phyloP scores from a whole-genome alignment of 2,329 filamentous ascomycete species.

The Aspergillus aculeatinus region DNA sequence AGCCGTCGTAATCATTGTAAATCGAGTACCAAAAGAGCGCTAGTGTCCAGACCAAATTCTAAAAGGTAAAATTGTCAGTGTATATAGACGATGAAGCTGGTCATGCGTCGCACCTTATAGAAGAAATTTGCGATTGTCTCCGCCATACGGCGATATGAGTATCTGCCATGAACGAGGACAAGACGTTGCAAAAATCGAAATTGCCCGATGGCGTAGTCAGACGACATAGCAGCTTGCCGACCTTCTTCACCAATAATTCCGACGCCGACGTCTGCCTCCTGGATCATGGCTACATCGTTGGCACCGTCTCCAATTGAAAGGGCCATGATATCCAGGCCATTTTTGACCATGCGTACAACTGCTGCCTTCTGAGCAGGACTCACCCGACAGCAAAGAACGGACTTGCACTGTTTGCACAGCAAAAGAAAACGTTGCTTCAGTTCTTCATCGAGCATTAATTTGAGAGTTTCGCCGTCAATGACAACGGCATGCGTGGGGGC shows the following conservation, averaged over 20 bases:
- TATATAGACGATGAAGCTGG: background rate
- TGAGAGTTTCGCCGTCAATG: conserved; percentile 91
- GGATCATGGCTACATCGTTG: conserved; percentile 97
- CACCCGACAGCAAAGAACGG: conserved; percentile 95
- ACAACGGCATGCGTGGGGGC: conserved; percentile 86
- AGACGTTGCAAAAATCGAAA: conserved; percentile 85
- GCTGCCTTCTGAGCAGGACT: conserved; percentile 95
- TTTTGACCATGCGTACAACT: conserved; percentile 95
- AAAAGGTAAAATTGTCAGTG: conserved; percentile 11
- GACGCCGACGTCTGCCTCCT: conserved; percentile 94
- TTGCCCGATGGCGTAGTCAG: conserved; percentile 92
- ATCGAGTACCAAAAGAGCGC: conserved; percentile 97
- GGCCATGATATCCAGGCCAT: conserved; percentile 92
- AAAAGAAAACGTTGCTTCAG: conserved; percentile 90
- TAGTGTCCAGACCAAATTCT: conserved; percentile 97
- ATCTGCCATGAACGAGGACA: conserved; percentile 85
- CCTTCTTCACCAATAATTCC: conserved; percentile 93
- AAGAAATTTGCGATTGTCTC: conserved; percentile 99
- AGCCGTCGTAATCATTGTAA: conserved; percentile 92
- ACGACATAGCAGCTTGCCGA: conserved; percentile 91
- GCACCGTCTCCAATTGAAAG: conserved; percentile 90
- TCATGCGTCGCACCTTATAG: conserved; percentile 71
- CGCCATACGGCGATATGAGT: conserved; percentile 91
- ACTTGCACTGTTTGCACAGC: conserved; percentile 94
- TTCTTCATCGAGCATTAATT: conserved; percentile 77